Percentiles rank a stretch among this genome's conserved stretches.
Conservation (phyloP, 2,329 filamentous ascomycete genomes). For the Diaporthe aspalathi region DNA sequence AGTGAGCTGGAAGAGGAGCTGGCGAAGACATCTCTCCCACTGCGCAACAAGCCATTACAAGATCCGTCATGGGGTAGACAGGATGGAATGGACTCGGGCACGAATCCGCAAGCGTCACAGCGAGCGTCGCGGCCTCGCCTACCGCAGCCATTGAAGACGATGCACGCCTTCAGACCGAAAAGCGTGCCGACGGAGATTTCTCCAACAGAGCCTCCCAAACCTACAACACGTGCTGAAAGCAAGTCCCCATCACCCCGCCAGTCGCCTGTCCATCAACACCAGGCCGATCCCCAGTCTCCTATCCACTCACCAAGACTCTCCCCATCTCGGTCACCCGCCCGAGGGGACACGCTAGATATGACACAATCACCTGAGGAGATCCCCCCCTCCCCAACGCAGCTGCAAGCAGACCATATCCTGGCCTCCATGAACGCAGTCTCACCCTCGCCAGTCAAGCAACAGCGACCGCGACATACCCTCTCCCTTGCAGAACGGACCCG, state of each 20-base stretch:
- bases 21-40: constrained; percentile 41
- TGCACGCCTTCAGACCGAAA: constrained; percentile 32
- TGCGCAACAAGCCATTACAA: neutral
- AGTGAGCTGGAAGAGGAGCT: constrained; percentile 65
- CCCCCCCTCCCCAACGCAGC: constrained; percentile 56
- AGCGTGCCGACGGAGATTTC: constrained; percentile 26
- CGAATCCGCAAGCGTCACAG: neutral
- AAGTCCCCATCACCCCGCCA: constrained; percentile 3
- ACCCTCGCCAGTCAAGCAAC: constrained; percentile 65
- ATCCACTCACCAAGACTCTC: neutral
- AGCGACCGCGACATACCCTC: constrained; percentile 63
- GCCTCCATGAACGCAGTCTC: constrained; percentile 66
- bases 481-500: constrained; percentile 83
- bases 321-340: constrained; percentile 23
- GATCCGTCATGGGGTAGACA: neutral
- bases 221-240: neutral
- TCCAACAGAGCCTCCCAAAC: constrained; percentile 10
- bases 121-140: neutral
- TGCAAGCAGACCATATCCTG: constrained; percentile 67
- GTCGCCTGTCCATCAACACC: neutral
- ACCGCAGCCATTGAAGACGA: constrained; percentile 31
- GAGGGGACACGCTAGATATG: neutral
- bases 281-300: neutral
- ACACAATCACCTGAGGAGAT: constrained; percentile 40
- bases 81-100: neutral